Base-by-base conservation (phyloP, 495 filamentous ascomycete species). In the Baudoinia panamericana region DNA sequence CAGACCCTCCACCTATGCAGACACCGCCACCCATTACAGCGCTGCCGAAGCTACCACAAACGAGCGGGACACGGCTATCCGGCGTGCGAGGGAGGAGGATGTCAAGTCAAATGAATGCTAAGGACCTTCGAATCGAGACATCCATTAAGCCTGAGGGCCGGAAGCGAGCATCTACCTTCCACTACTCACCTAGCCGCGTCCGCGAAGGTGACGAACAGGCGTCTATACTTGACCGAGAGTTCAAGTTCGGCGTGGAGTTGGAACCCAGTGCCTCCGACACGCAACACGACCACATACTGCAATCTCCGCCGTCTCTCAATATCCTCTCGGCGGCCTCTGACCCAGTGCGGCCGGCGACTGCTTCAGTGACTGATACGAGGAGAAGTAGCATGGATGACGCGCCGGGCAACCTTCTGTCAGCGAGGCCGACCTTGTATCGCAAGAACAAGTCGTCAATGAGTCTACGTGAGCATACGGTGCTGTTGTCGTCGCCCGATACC, bases 91-190 rank as follows among this genome's bases (percentile, higher is more conserved):
- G 71, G 36, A 72, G 90, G 38, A 75, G 88, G 42, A 65, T 94
- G 25, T 95, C 90, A 7, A 81, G 81, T 2, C 74, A 82, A 48
- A 75, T 78, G 42, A 28, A 41, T 10, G 62, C 70, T 15, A 84
- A 78, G 52, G 82, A 84, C 54, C 66, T 97, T 45, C 95, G 84
- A 62, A 95, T 97, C 26, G 84, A 96, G 57, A 93, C 86, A 10
- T 12, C 15, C 9, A 24, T 20, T 4, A 31, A 38, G 36, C n/a
- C 43, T 1, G 48, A 51, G 1, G 18, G 10, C 4, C 33, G 40
- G 12, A 44, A 43, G 30, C 40, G 46, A 15, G 46, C 46, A 17
- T 50, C 46, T 20, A 50, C 46, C 2, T 39, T 39, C 22, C 46
- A 50, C 25, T 34, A 37, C 13, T 36, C 28, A 9, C n/a, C 36